A percentile compares a stretch with the other conserved stretches of the same genome.
These are phyloP conservation scores for Plasmodium blacklocki DNA, from an alignment of 169 alveolate species.

Conservation along the genomic window DNA sequence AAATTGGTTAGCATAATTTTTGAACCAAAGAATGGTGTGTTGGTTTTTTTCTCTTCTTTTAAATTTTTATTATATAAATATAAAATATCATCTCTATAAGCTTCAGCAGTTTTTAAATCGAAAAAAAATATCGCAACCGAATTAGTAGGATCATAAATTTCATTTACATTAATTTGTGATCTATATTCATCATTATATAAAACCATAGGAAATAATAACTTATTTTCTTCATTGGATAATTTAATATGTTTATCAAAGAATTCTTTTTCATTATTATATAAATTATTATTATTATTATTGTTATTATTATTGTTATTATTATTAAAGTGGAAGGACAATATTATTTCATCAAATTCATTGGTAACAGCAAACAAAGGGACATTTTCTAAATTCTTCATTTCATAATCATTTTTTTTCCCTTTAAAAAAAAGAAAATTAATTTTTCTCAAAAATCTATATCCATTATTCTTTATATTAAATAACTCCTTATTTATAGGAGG, in stretches of 20 bases:
- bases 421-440: conserved; percentile 47
- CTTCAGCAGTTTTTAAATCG: conserved; percentile 72
- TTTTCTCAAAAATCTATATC: conserved; percentile 10
- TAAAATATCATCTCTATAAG: conserved; percentile 62
- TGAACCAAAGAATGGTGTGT: conserved; percentile 54
- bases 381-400: conserved; percentile 71
- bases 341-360: conserved; percentile 55
- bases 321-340: conserved; percentile 34
- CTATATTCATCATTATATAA: conserved; percentile 32
- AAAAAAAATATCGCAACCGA: conserved; percentile 50
- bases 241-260: not conserved
- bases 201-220: conserved; percentile 26
- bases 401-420: conserved; percentile 34
- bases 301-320: conserved; percentile 2
- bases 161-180: conserved; percentile 31
- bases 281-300: not conserved
- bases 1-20: conserved; percentile 49
- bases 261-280: not conserved
- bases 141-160: conserved; percentile 32
- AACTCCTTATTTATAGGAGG: conserved; percentile 31
- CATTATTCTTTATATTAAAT: conserved; percentile 9
- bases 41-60: conserved; percentile 50
- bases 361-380: conserved; percentile 61
- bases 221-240: not conserved
- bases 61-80: conserved; percentile 53